Evolutionary conservation across 306 rosid species (phyloP).

Genomic region (Biancaea sappan): DNA sequence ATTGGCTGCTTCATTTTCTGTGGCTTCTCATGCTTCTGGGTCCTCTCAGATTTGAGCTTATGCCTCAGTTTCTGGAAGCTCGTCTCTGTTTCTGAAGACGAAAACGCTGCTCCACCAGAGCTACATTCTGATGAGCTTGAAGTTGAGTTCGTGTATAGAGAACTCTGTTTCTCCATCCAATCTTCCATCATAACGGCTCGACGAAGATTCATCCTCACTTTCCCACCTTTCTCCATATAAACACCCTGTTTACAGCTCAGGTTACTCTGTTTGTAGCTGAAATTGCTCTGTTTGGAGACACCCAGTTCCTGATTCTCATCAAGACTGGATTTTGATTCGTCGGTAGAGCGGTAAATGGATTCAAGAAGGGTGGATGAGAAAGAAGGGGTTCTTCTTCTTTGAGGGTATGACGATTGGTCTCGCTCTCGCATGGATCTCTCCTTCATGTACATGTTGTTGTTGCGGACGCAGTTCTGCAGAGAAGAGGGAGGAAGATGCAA

Average conservation of each 20-base stretch:
- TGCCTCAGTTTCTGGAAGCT: slow-evolving; percentile 33
- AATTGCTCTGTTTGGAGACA: slow-evolving; percentile 18
- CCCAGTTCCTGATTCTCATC: slow-evolving; percentile 31
- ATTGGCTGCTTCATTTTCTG: slow-evolving; percentile 70
- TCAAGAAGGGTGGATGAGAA: slow-evolving; percentile 71
- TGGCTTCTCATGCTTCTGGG: slow-evolving; percentile 28
- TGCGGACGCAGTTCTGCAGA: not conserved
- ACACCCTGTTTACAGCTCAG: slow-evolving; percentile 4
- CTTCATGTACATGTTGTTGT: slow-evolving; percentile 41
- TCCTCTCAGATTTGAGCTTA: slow-evolving; percentile 34
- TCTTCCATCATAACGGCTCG: slow-evolving; percentile 62
- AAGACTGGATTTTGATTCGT: slow-evolving; percentile 54
- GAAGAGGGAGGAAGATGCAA: not conserved
- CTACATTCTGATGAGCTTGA: slow-evolving; percentile 65
- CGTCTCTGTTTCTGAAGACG: slow-evolving; percentile 69
- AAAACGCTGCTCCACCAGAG: slow-evolving; percentile 53
- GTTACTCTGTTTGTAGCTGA: slow-evolving; percentile 40
- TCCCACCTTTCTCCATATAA: slow-evolving; percentile 1
- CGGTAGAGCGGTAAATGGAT: slow-evolving; percentile 62
- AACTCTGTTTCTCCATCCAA: slow-evolving; percentile 61
- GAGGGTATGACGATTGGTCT: slow-evolving; percentile 39
- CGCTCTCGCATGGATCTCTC: slow-evolving; percentile 29
- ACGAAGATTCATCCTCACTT: slow-evolving; percentile 46
- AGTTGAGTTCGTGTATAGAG: slow-evolving; percentile 43
- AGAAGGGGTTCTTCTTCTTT: slow-evolving; percentile 73